Evolutionary conservation across 805 yeast genomes (phyloP).

Genomic region (Metschnikowia sp.): DNA sequence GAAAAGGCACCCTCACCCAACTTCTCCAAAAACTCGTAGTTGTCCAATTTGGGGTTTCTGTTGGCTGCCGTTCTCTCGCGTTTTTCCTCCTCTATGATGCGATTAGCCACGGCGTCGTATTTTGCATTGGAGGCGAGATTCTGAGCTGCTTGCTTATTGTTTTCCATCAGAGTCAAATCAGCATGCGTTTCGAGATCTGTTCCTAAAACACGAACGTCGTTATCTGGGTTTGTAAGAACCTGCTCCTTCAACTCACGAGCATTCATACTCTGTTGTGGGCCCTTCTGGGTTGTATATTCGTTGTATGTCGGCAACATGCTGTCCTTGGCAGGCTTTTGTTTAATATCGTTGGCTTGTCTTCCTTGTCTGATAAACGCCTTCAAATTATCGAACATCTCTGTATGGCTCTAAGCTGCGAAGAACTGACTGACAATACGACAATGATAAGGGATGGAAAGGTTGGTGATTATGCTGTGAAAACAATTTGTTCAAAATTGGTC

Average conservation of each 20-base stretch:
- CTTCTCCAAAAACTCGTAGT: slow-evolving; percentile 29
- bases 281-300: background rate
- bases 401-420: too few relatives aligned
- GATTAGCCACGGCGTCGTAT: slow-evolving; percentile 13
- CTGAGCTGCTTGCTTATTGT: slow-evolving; percentile 2
- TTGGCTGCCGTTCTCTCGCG: slow-evolving; percentile 1
- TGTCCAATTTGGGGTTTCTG: slow-evolving; percentile 15
- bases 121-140: background rate
- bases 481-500: too few relatives aligned
- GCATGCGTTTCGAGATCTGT: background rate
- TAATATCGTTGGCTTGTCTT: slow-evolving; percentile 48
- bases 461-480: background rate
- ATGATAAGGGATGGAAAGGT: background rate
- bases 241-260: slow-evolving; percentile 5
- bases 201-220: slow-evolving; percentile 4
- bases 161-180: slow-evolving; percentile 2
- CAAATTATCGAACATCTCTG: slow-evolving; percentile 40
- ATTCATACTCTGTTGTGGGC: background rate
- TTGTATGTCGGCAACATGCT: background rate
- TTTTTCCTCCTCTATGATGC: slow-evolving; percentile 13
- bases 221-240: slow-evolving; percentile 7
- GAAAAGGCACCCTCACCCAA: slow-evolving; percentile 92
- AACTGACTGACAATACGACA: background rate
- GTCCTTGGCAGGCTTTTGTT: slow-evolving; percentile 1
- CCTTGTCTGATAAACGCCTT: slow-evolving; percentile 64